Evolutionary conservation across 371 early-diverging fungal species (phyloP), one percentile per base, ranked within the genome.

Genomic region (Parasitella parasitica): DNA sequence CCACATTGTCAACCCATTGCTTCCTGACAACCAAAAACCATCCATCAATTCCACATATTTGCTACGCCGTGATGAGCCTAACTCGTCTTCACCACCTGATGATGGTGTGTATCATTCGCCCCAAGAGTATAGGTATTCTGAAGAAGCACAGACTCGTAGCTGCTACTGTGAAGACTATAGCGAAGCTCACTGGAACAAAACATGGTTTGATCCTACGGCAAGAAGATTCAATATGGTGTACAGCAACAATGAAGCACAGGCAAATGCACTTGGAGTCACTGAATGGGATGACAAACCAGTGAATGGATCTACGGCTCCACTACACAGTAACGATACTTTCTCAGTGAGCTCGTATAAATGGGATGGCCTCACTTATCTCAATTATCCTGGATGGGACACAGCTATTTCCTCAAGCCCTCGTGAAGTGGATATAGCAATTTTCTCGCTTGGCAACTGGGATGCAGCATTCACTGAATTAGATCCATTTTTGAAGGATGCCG

Each of bases 381-480:
- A 80, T 55, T 50, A 61, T 37, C 78, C 75, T 24, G 39, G 27
- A 0, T 82, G 82, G 82, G 53, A 64, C 6, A 48, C 54, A 15
- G 66, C 59, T 12, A 70, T 80, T 27, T 56, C 58, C 0, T 56
- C 51, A 4, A 66, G 58, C 2, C 59, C 67, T 13, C 49, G 35
- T 2, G 30, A 37, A 12, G 58, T 50, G 2, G 62, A 62, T 34
- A 28, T 80, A 0, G 69, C 71, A 1, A 62, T 84, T 2, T 64
- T 84, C 15, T 79, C 81, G 5, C 68, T 84, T 6, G 80, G 75
- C 4, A 82, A 82, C 51, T 84, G 85, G 85, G 85, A 84, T 52
- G 66, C 78, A 0, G 81, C 85, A 5, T 84, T 74, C 57, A 59
- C 69, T 56, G 56, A 70, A 5, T 55, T 77, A 7, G 59, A 52